Evolutionary conservation across 2,329 filamentous ascomycete genomes (phyloP).

Genomic region (Thelonectria blattea): DNA sequence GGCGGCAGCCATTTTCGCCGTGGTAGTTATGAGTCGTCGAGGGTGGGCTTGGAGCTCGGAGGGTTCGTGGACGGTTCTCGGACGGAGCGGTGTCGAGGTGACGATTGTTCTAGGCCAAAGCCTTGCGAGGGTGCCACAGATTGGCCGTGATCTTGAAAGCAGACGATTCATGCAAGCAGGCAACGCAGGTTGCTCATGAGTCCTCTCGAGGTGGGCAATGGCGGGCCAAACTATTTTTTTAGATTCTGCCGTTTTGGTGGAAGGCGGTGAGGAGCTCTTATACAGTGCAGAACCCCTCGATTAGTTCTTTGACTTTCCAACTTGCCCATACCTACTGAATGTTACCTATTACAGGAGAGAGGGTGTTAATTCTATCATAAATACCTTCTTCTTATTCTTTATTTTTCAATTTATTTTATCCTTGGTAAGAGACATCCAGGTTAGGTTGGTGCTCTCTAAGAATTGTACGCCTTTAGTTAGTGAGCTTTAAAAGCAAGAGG

Average conservation of each 20-base stretch:
- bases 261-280: slow-evolving; percentile 30
- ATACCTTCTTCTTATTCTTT: too few relatives aligned
- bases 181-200: slow-evolving; percentile 10
- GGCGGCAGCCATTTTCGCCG: slow-evolving; percentile 31
- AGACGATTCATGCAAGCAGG: slow-evolving; percentile 26
- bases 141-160: slow-evolving; percentile 24
- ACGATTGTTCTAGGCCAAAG: slow-evolving; percentile 2
- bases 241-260: slow-evolving; percentile 30
- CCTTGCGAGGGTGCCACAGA: slow-evolving; percentile 23
- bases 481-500: too few relatives aligned
- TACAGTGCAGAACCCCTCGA: neutral
- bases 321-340: too few relatives aligned
- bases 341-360: too few relatives aligned
- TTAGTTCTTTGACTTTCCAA: too few relatives aligned
- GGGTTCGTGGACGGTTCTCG: neutral
- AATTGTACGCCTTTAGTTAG: too few relatives aligned
- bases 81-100: slow-evolving; percentile 3
- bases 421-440: too few relatives aligned
- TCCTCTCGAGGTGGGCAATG: slow-evolving; percentile 4
- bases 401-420: too few relatives aligned
- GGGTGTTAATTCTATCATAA: too few relatives aligned
- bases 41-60: slow-evolving; percentile 11
- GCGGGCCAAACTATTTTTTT: slow-evolving; percentile 28
- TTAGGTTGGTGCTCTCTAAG: too few relatives aligned
- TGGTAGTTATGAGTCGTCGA: slow-evolving; percentile 27